Base-by-base conservation (phyloP, 352 stramenopile species). In the Discostella stelligera region DNA sequence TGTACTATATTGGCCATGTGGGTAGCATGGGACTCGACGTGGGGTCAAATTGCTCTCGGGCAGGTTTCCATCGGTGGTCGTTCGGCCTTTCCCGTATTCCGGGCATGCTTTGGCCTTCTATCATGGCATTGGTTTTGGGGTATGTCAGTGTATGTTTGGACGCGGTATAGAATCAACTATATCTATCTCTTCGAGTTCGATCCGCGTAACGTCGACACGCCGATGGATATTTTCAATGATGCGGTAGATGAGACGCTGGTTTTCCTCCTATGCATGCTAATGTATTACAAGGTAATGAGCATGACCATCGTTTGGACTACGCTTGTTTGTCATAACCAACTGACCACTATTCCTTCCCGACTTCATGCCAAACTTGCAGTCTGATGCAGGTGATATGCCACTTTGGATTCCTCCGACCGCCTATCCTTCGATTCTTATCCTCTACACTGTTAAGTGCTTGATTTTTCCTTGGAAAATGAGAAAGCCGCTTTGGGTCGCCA, bases 131-230 rank as follows among this genome's bases (percentile, higher is more conserved):
- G 97, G 97, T 94, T 97, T 75, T 94, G 98, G 72, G 95, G 95
- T 0, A 67, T 98, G 6, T 94, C 86, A 56, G 89, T 96, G n/a
- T 98, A 96, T 71, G 90, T 98, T 18, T 98, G 96, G 95, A 95
- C 90, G 14, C 61, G 89, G 18, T 90, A 88, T 75, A 78, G 91
- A 41, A 86, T 95, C 72, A 98, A 98, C 75, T 98, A 98, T 82
- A 96, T 96, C 41, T 98, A 97, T 86, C 95, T 98, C 50, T 98
- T 98, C 82, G 95, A 98, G 64, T 90, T 98, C 25, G 90, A 98
- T 54, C 95, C 95, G 23, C 70, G 83, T 79, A 77, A 94, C 63
- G 84, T 93, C 56, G 66, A 83, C 46, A 96, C 80, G 82, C 93
- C 83, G 88, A 94, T 94, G 82, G 90, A 71, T 66, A 96, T 98